phyloP scores from a whole-genome alignment of 2,329 filamentous ascomycete genomes.

The Aspergillus fischeri region DNA sequence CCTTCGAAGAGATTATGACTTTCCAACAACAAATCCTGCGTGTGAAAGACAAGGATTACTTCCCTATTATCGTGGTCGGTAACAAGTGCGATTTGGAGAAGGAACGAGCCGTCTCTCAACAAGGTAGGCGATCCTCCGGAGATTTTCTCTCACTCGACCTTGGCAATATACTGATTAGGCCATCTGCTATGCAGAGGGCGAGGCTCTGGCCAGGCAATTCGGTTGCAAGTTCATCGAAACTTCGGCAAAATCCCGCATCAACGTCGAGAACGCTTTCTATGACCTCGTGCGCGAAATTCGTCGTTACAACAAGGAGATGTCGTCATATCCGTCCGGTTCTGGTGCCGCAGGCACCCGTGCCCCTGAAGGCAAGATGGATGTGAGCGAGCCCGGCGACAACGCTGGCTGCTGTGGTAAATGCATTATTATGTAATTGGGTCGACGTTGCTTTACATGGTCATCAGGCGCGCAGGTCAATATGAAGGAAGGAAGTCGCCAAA shows the following conservation, averaged over 20 bases:
- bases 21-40: slow-evolving; percentile 98
- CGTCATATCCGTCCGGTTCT: slow-evolving; percentile 72
- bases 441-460: slow-evolving; percentile 12
- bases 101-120: slow-evolving; percentile 84
- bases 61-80: slow-evolving; percentile 97
- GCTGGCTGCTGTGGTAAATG: slow-evolving; percentile 80
- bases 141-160: not conserved
- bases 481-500: slow-evolving; percentile 13
- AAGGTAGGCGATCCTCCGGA: slow-evolving; percentile 62
- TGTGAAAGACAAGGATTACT: slow-evolving; percentile 99
- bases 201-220: slow-evolving; percentile 78
- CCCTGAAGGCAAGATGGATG: slow-evolving; percentile 67
- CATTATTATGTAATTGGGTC: slow-evolving; percentile 63
- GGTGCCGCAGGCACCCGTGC: slow-evolving; percentile 58
- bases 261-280: slow-evolving; percentile 98
- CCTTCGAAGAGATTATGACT: slow-evolving; percentile 96
- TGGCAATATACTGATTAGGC: slow-evolving; percentile 1
- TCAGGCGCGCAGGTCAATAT: slow-evolving; percentile 17
- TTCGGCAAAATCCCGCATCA: slow-evolving; percentile 95
- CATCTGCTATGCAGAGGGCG: slow-evolving; percentile 64
- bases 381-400: slow-evolving; percentile 52
- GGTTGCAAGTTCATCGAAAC: slow-evolving; percentile 99
- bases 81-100: slow-evolving; percentile 98
- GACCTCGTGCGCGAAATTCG: slow-evolving; percentile 97
- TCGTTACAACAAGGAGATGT: slow-evolving; percentile 98